These are phyloP conservation scores for Helichrysum umbraculigerum DNA, from an alignment of 129 eudicot species.

Conservation along the genomic window DNA sequence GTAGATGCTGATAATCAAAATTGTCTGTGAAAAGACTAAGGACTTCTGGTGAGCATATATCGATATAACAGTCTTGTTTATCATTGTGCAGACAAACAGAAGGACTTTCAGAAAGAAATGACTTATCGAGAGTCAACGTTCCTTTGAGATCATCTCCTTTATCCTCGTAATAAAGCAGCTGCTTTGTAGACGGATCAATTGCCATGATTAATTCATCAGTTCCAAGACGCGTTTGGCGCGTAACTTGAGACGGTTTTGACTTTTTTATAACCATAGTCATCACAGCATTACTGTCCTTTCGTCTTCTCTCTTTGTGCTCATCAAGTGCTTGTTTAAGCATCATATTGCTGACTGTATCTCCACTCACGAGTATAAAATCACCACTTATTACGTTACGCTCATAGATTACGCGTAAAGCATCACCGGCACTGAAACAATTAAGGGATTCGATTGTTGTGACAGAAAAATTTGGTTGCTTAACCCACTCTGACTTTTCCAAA, in stretches of 20 bases:
- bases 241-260: slow-evolving; percentile 79
- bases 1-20: slow-evolving; percentile 96
- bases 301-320: slow-evolving; percentile 85
- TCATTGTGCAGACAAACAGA: slow-evolving; percentile 71
- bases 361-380: slow-evolving; percentile 91
- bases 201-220: slow-evolving; percentile 93
- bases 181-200: slow-evolving; percentile 73
- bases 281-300: slow-evolving; percentile 78
- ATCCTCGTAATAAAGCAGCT: slow-evolving; percentile 80
- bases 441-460: slow-evolving; percentile 84
- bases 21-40: slow-evolving; percentile 86
- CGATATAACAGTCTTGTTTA: slow-evolving; percentile 95
- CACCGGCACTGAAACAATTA: slow-evolving; percentile 86
- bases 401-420: slow-evolving; percentile 86
- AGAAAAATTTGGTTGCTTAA: slow-evolving; percentile 65
- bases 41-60: slow-evolving; percentile 89
- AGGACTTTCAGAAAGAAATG: slow-evolving; percentile 58
- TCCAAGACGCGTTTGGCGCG: slow-evolving; percentile 91
- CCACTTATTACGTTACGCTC: slow-evolving; percentile 84
- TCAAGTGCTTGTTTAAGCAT: slow-evolving; percentile 70
- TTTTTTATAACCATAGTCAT: slow-evolving; percentile 94
- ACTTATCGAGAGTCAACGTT: slow-evolving; percentile 66
- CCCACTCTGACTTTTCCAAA: slow-evolving; percentile 72
- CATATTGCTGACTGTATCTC: slow-evolving; percentile 98
- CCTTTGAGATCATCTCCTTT: slow-evolving; percentile 59